Evolutionary conservation across 148 eudicot species (phyloP), one percentile per base, ranked within the genome.

Genomic region (Rhododendron kiyosumense): DNA sequence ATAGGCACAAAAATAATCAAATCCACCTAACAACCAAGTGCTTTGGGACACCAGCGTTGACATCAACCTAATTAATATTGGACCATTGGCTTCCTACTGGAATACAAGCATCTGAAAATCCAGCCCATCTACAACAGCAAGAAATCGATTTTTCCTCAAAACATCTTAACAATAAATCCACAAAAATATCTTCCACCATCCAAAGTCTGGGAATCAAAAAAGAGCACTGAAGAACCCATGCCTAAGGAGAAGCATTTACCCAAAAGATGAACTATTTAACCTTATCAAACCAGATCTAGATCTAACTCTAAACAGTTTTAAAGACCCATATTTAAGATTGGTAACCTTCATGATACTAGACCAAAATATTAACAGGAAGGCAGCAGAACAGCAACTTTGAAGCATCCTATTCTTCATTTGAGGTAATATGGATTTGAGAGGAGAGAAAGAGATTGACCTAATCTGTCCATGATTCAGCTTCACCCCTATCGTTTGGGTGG

Each of bases 401-500:
- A 77, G 80, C 49, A 79, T 76, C 81, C 79, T 32, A 36, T 32
- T 36, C 84, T 67, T 71, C 75, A 18, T 83, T 49, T 69, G 80
- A 84, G 78, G 63, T 38, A 34, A 41, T 83, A 79, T 67, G 73
- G 79, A 83, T 69, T 67, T 20, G 13, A 17, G 41, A 84, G 52
- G 61, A 38, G 30, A 20, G 49, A 41, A 12, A 41, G 51, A 54
- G 51, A 85, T 85, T 80, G 82, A 81, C 87, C 89, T 34, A 85
- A 76, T 34, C 30, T 43, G 81, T 36, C 81, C 82, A 17, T 34
- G 83, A 78, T 86, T 41, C 71, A 69, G 80, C 48, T 54, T 45
- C 14, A 69, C n/a, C 79, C 52, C 93, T 93, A 95, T 89, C 94
- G 88, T 88, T 96, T 96, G 83, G 98, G 85, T 61, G 98, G 98